These are phyloP conservation scores for Cucurbita maxima DNA, from an alignment of 306 rosid genomes.

Conservation along the genomic window DNA sequence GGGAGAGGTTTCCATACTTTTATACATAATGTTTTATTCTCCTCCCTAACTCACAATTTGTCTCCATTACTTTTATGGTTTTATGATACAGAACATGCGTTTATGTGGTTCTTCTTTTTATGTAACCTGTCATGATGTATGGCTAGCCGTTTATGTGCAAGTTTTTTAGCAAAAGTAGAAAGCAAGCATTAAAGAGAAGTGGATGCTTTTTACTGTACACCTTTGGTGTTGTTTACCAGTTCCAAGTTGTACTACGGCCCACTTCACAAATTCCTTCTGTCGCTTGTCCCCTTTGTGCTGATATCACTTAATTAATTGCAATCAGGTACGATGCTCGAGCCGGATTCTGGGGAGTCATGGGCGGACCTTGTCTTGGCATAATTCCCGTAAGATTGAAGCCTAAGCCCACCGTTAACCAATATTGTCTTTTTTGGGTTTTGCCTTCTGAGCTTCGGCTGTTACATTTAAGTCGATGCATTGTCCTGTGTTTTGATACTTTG, in stretches of 20 bases:
- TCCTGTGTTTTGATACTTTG: slow-evolving; percentile 15
- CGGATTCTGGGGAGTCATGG: slow-evolving; percentile 95
- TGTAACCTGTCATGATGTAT: background rate
- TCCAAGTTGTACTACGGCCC: background rate
- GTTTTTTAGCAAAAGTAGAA: background rate
- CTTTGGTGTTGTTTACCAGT: background rate
- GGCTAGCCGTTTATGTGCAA: background rate
- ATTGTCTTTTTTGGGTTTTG: no score
- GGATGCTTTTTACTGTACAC: background rate
- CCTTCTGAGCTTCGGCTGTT: no score
- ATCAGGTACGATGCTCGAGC: slow-evolving; percentile 81
- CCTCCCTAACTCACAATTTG: background rate
- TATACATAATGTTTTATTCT: no score
- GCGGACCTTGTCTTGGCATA: slow-evolving; percentile 89
- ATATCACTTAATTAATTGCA: background rate
- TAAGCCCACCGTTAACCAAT: no score
- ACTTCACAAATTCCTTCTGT: background rate
- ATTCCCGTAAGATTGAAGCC: slow-evolving; percentile 46
- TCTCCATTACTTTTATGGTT: background rate
- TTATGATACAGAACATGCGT: background rate
- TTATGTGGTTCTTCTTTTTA: background rate
- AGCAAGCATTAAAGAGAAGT: background rate
- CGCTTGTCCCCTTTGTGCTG: slow-evolving; percentile 8
- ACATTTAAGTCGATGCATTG: background rate
- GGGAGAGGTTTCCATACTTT: no score